Conservation (phyloP, 305 asterid species). For the Solanum hybrid region DNA sequence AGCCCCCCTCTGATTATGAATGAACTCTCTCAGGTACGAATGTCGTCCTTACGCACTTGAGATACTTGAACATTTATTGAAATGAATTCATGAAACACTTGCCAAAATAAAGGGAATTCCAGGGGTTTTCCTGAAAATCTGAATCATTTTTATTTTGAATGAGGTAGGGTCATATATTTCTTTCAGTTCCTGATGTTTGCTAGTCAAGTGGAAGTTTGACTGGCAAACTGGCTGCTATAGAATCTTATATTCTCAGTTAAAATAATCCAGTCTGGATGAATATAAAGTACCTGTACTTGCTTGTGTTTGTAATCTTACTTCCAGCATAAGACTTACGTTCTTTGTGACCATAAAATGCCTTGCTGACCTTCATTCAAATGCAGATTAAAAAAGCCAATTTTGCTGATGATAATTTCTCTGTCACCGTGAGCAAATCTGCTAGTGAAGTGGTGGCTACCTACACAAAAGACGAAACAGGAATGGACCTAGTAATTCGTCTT, state of each 20-base stretch:
- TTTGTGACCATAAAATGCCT: neutral
- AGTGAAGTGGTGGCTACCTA: conserved; percentile 96
- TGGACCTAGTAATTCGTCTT: conserved; percentile 94
- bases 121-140: neutral
- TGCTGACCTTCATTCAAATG: conserved; percentile 19
- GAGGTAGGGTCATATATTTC: neutral
- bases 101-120: neutral
- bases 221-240: neutral
- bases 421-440: conserved; percentile 88
- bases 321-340: neutral
- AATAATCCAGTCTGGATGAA: neutral
- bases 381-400: conserved; percentile 83
- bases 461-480: conserved; percentile 91
- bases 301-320: neutral
- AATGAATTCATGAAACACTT: neutral
- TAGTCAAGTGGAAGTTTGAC: neutral
- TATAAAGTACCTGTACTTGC: neutral
- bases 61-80: neutral
- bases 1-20: conserved; percentile 80
- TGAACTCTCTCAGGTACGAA: conserved; percentile 77
- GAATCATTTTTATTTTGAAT: neutral
- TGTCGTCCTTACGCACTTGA: neutral
- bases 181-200: neutral
- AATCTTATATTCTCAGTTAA: neutral
- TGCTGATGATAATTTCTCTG: conserved; percentile 81